phyloP scores from a whole-genome alignment of 176 grass and related monocot species.

The Lolium perenne region DNA sequence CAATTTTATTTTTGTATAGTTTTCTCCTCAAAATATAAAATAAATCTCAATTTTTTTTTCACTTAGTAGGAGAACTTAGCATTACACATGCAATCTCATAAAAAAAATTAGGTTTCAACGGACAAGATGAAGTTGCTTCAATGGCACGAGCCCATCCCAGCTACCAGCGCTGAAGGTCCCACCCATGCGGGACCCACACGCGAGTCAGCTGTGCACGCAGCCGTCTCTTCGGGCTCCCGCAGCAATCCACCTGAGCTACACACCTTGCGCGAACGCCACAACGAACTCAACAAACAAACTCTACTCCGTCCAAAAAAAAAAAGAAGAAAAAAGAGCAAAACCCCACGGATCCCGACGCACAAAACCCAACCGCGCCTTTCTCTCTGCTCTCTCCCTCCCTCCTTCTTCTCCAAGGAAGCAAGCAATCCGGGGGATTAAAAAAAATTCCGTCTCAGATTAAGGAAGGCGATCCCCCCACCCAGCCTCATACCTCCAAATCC shows the following conservation, averaged over 20 bases:
- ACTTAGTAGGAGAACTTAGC: neutral
- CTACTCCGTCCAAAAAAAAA: neutral
- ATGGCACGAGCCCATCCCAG: neutral
- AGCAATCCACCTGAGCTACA: neutral
- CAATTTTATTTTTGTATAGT: neutral
- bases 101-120: neutral
- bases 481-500: neutral
- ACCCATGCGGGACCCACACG: neutral
- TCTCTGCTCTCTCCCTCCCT: neutral
- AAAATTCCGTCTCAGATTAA: slow-evolving; percentile 10
- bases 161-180: no score
- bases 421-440: neutral
- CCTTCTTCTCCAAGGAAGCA: slow-evolving; percentile 38
- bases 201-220: neutral
- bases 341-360: slow-evolving; percentile 29
- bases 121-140: neutral
- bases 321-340: neutral
- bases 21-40: neutral
- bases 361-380: slow-evolving; percentile 24
- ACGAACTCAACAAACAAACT: slow-evolving; percentile 11
- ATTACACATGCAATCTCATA: neutral
- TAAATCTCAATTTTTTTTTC: neutral
- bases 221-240: neutral
- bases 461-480: slow-evolving; percentile 33
- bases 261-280: neutral